A percentile compares a stretch with the other conserved stretches of the same genome.
Evolutionary conservation across 2,329 filamentous ascomycete species (phyloP).

Genomic region (Leptographium radiaticola): DNA sequence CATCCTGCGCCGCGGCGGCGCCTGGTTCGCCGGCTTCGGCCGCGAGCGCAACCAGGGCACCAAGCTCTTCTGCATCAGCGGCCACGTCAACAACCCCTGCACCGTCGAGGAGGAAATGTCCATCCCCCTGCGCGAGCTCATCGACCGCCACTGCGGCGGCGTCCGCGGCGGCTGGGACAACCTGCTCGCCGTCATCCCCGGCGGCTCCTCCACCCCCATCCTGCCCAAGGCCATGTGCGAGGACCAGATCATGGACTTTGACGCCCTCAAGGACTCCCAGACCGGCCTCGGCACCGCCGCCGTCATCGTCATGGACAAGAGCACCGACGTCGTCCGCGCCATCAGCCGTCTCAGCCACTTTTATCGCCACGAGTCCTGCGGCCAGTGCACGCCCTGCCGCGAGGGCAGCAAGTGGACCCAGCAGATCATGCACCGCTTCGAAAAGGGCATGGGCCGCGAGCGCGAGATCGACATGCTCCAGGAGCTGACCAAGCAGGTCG

Average conservation of each 20-base stretch:
- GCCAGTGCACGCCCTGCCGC: constrained; percentile 98
- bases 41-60: constrained; percentile 94
- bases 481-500: constrained; percentile 97
- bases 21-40: constrained; percentile 88
- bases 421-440: constrained; percentile 96
- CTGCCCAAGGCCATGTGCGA: constrained; percentile 83
- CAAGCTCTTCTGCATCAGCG: constrained; percentile 97
- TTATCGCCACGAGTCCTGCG: constrained; percentile 97
- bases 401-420: constrained; percentile 98
- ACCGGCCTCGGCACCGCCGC: constrained; percentile 94
- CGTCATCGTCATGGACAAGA: constrained; percentile 99
- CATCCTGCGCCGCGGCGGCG: constrained; percentile 82
- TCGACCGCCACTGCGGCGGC: constrained; percentile 96
- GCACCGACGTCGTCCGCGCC: constrained; percentile 85
- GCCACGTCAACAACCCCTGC: constrained; percentile 95
- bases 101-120: constrained; percentile 99
- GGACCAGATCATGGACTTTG: constrained; percentile 97
- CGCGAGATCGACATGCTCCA: constrained; percentile 99
- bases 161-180: constrained; percentile 98
- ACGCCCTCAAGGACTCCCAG: constrained; percentile 94
- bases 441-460: constrained; percentile 75
- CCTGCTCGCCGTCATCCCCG: constrained; percentile 85
- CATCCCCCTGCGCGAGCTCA: constrained; percentile 87
- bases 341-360: constrained; percentile 90
- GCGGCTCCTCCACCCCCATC: constrained; percentile 92